Evolutionary conservation across 164 flowering plant genomes (phyloP).

Genomic region (Vitis cinerea): DNA sequence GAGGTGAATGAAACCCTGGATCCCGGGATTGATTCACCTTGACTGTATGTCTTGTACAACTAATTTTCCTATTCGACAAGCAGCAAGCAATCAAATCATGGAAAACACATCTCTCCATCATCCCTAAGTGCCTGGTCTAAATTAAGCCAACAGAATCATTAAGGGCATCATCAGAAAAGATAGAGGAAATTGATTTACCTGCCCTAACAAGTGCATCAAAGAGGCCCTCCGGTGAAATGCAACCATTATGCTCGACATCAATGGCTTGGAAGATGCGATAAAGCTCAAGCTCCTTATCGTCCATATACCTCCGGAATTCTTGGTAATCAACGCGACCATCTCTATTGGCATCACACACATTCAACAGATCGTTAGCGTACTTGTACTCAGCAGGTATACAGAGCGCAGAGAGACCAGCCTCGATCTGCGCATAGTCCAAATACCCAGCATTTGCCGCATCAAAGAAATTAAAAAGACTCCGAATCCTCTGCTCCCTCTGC

Average conservation of each 20-base stretch:
- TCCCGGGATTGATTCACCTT: no score
- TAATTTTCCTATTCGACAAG: no score
- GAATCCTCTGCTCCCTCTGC: slow-evolving; percentile 30
- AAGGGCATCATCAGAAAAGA: no score
- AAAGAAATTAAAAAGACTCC: slow-evolving; percentile 23
- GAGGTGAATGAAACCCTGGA: no score
- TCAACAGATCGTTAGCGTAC: slow-evolving; percentile 29
- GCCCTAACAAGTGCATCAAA: slow-evolving; percentile 30
- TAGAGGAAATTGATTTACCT: slow-evolving; percentile 12
- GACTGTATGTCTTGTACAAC: no score
- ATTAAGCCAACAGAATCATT: no score
- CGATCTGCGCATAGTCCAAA: slow-evolving; percentile 28
- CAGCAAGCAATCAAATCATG: no score
- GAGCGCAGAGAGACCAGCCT: slow-evolving; percentile 28
- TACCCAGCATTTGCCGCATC: slow-evolving; percentile 21
- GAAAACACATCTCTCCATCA: no score
- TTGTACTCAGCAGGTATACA: slow-evolving; percentile 28
- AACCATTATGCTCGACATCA: slow-evolving; percentile 36
- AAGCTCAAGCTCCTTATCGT: slow-evolving; percentile 32
- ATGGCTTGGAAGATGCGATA: slow-evolving; percentile 31
- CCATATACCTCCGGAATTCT: slow-evolving; percentile 31
- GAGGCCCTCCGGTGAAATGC: slow-evolving; percentile 33
- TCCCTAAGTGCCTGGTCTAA: no score
- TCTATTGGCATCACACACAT: slow-evolving; percentile 28
- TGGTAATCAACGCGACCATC: slow-evolving; percentile 32